Conservation (phyloP, 1,284 basidiomycete genomes). For the Chiua sp. region DNA sequence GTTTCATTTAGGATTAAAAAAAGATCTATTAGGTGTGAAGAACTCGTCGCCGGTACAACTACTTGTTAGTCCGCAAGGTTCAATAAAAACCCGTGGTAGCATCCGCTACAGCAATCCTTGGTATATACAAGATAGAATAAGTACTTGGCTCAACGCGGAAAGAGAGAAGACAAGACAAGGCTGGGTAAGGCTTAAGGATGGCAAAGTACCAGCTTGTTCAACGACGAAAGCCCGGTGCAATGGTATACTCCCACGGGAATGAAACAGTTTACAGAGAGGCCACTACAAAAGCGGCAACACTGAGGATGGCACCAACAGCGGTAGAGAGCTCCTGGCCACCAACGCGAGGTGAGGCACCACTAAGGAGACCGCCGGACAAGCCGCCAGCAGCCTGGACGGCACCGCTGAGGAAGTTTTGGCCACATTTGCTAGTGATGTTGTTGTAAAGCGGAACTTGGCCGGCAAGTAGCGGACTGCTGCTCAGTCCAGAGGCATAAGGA, state of each 20-base stretch:
- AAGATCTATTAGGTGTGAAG: constrained; percentile 5
- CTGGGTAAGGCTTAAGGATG: constrained; percentile 9
- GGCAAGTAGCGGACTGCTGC: constrained; percentile 65
- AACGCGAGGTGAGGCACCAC: constrained; percentile 31
- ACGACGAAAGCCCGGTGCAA: constrained; percentile 21
- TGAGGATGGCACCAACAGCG: constrained; percentile 29
- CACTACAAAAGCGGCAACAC: constrained; percentile 31
- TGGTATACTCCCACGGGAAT: constrained; percentile 24
- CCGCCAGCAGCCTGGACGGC: constrained; percentile 73
- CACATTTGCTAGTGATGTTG: constrained; percentile 62
- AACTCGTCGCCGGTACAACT: no score
- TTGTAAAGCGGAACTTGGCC: constrained; percentile 72
- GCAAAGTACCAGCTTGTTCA: constrained; percentile 29
- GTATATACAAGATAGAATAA: constrained; percentile 30
- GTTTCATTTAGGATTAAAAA: background rate
- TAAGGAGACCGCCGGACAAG: constrained; percentile 45
- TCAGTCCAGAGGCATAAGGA: constrained; percentile 78
- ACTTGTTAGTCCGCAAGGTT: background rate
- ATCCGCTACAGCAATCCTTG: constrained; percentile 10
- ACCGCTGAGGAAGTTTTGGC: constrained; percentile 64
- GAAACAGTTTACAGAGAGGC: constrained; percentile 20
- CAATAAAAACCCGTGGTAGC: constrained; percentile 11
- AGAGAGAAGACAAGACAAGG: constrained; percentile 10
- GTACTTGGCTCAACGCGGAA: constrained; percentile 5
- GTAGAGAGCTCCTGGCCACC: constrained; percentile 30